Evolutionary conservation across 371 early-diverging fungal genomes (phyloP), one percentile per base, ranked within the genome.

Genomic region (Saksenaea oblongispora): DNA sequence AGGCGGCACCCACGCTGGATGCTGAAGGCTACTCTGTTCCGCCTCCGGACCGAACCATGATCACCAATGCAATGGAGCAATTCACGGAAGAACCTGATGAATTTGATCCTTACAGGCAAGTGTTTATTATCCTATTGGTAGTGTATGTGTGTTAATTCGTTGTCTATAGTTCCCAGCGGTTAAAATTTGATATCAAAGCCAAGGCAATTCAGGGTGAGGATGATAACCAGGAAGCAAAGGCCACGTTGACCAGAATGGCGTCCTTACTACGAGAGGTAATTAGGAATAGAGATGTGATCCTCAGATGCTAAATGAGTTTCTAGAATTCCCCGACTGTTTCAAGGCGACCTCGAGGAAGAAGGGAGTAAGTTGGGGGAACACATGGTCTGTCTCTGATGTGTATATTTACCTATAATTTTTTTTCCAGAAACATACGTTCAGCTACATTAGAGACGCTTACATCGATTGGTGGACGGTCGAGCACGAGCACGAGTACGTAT

Each of bases 1-100:
- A 31, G 31, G 7, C 31, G 72, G 41, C 66, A 53, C 63, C 66
- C 13, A n/a, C 66, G 2, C 68, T 82, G 1, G 82, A 82, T 64
- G 65, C 72, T 5, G 77, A 82, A 37, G 82, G 82, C 14, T 82
- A 72, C 44, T 64, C 79, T 8, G 69, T 78, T 24, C 82, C 82
- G 31, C 77, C 77, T 5, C 70, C 75, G 0, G 75, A 76, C 57
- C 71, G 70, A 34, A 70, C 75, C 11, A 66, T 61, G 26, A 74
- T 70, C 68, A 67, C 80, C 0, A 71, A 72, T 53, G 51, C 24
- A 54, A 61, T 67, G 68, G 17, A 15, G 15, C 15, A 27, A 10
- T 31, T 55, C 8, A 55, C 34, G 3, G 34, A 55, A 3, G 56
- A 55, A 35, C 56, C 56, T 1, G 31, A 55, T 3, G 56, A 55